These are phyloP conservation scores for Aspergillus vadensis DNA, from an alignment of 2,329 filamentous ascomycete species.

Conservation along the genomic window DNA sequence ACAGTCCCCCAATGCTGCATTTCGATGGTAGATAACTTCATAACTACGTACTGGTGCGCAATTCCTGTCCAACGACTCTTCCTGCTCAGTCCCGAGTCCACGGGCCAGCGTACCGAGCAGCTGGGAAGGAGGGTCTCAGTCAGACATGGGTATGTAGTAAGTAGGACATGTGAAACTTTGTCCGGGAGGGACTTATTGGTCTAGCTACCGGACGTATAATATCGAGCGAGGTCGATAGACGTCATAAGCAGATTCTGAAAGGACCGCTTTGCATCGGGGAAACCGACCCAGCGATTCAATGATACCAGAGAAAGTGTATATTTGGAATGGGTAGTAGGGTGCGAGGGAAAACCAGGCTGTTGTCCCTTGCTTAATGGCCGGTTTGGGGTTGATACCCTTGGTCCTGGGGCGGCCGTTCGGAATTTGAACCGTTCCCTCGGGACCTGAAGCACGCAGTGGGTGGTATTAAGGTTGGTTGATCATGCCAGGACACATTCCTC, in stretches of 20 bases:
- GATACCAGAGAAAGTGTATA: not conserved
- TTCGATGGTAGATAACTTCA: not conserved
- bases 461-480: not conserved
- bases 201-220: not conserved
- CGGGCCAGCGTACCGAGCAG: not conserved
- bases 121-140: not conserved
- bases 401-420: not conserved
- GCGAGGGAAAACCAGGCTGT: not conserved
- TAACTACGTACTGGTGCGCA: not conserved
- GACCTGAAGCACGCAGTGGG: not conserved
- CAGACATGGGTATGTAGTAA: not conserved
- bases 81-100: not conserved
- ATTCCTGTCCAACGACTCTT: not conserved
- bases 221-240: too few species aligned
- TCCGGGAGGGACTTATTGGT: not conserved
- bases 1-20: too few species aligned
- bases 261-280: too few species aligned
- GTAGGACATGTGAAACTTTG: not conserved
- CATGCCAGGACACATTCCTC: not conserved
- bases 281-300: too few species aligned
- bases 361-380: not conserved
- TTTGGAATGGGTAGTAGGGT: not conserved
- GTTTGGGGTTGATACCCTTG: not conserved
- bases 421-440: not conserved
- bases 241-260: too few species aligned